Evolutionary conservation across 2,329 filamentous ascomycete genomes (phyloP).

Genomic region (Clonostachys byssicola): DNA sequence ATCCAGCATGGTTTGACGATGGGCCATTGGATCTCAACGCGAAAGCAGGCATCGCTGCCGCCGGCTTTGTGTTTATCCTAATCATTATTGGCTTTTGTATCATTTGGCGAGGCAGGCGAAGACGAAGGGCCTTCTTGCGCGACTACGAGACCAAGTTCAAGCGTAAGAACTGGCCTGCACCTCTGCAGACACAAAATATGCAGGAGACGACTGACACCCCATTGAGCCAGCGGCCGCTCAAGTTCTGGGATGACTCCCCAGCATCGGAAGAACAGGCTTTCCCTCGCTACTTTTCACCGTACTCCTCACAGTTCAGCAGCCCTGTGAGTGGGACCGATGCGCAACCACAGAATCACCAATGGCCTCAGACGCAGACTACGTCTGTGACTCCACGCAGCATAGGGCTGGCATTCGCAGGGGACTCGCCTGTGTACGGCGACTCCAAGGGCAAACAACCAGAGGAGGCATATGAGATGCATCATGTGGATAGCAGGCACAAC

Average conservation of each 20-base stretch:
- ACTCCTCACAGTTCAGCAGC: constrained; percentile 55
- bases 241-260: constrained; percentile 47
- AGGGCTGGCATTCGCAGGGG: constrained; percentile 37
- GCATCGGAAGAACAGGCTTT: constrained; percentile 30
- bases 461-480: constrained; percentile 34
- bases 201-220: constrained; percentile 12
- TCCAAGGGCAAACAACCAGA: constrained; percentile 6
- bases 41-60: constrained; percentile 55
- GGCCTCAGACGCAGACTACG: constrained; percentile 20
- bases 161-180: constrained; percentile 9
- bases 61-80: constrained; percentile 42
- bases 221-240: constrained; percentile 34
- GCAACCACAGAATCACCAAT: constrained; percentile 26
- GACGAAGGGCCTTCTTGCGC: constrained; percentile 46
- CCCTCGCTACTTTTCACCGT: constrained; percentile 53
- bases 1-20: constrained; percentile 30
- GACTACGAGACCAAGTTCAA: constrained; percentile 33
- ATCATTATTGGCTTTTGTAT: constrained; percentile 44
- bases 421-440: constrained; percentile 5
- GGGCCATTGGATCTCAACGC: constrained; percentile 47
- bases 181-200: constrained; percentile 1
- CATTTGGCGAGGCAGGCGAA: constrained; percentile 51
- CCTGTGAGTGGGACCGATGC: constrained; percentile 42
- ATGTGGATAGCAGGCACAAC: constrained; percentile 24
- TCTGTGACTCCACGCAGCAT: constrained; percentile 25